Conservation (phyloP, 768 basidiomycete species). For the Rubroboletus pulcherrimus region DNA sequence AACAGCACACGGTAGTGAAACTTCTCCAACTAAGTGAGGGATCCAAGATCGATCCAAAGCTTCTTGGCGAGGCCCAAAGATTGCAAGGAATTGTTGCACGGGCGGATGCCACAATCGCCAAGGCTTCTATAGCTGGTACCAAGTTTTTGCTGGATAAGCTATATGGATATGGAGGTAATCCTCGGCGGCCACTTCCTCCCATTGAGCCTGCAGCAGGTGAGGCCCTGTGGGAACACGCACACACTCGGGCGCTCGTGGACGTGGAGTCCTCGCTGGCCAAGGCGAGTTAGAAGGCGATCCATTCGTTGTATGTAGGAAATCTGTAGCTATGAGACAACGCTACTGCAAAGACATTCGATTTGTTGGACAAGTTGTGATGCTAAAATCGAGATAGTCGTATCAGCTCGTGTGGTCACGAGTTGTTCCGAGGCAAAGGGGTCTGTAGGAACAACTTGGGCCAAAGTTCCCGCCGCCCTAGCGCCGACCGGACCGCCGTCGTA, state of each 20-base stretch:
- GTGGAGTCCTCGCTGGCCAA: conserved; percentile 58
- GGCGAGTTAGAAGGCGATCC: conserved; percentile 5
- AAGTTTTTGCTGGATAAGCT: conserved; percentile 73
- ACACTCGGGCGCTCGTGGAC: conserved; percentile 63
- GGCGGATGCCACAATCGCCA: conserved; percentile 77
- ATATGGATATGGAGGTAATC: conserved; percentile 76
- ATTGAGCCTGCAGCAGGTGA: conserved; percentile 52
- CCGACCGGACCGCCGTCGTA: not conserved
- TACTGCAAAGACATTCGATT: not conserved
- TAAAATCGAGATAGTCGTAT: not conserved
- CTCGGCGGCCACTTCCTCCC: conserved; percentile 75
- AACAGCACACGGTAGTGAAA: conserved; percentile 53
- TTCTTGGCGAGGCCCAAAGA: conserved; percentile 64
- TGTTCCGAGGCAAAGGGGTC: not conserved
- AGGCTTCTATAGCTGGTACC: conserved; percentile 75
- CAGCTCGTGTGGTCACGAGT: not conserved
- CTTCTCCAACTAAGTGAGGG: conserved; percentile 61
- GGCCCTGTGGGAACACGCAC: conserved; percentile 67
- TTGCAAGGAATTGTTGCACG: conserved; percentile 79
- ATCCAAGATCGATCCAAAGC: conserved; percentile 49
- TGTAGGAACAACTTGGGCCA: not conserved
- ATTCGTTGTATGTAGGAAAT: not conserved
- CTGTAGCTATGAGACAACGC: not conserved
- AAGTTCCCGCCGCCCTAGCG: not conserved
- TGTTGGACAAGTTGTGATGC: not conserved